phyloP scores from a whole-genome alignment of 768 basidiomycete genomes.

The Xanthoconium stramineum region DNA sequence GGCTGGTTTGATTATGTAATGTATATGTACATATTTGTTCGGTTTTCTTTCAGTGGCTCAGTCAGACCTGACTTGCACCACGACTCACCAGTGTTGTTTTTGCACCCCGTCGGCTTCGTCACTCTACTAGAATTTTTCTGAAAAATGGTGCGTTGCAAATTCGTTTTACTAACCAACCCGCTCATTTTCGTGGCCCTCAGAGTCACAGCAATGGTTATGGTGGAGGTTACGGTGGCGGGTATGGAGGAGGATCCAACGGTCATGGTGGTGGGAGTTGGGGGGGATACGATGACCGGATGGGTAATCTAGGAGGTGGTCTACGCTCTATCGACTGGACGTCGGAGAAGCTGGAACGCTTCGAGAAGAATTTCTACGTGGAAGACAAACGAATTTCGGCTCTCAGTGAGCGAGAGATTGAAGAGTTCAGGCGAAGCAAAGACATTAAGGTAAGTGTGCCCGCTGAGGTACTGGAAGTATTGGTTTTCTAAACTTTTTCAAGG shows the following conservation, averaged over 20 bases:
- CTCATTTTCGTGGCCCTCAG: constrained; percentile 14
- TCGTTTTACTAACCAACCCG: rapidly evolving
- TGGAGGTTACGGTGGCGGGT: constrained; percentile 16
- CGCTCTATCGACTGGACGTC: constrained; percentile 81
- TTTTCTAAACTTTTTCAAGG: constrained; percentile 38
- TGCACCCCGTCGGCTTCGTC: not conserved
- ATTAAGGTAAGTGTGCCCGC: constrained; percentile 61
- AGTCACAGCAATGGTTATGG: constrained; percentile 31
- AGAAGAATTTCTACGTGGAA: constrained; percentile 97
- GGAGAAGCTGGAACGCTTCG: constrained; percentile 77
- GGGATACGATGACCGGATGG: constrained; percentile 63
- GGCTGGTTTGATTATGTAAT: constrained; percentile 1
- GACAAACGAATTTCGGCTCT: constrained; percentile 78
- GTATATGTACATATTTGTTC: constrained; percentile 11
- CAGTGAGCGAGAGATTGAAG: constrained; percentile 83
- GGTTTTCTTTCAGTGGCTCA: constrained; percentile 17
- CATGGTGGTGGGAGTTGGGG: constrained; percentile 34
- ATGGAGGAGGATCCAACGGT: constrained; percentile 28
- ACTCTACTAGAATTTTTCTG: not conserved
- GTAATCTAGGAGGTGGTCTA: constrained; percentile 76
- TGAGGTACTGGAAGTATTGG: not conserved
- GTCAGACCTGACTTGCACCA: constrained; percentile 16
- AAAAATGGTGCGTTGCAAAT: constrained; percentile 20
- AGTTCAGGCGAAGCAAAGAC: constrained; percentile 79
- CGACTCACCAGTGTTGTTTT: constrained; percentile 14